Base-by-base conservation (phyloP, 768 basidiomycete genomes). In the Xerocomellus dryophilus region DNA sequence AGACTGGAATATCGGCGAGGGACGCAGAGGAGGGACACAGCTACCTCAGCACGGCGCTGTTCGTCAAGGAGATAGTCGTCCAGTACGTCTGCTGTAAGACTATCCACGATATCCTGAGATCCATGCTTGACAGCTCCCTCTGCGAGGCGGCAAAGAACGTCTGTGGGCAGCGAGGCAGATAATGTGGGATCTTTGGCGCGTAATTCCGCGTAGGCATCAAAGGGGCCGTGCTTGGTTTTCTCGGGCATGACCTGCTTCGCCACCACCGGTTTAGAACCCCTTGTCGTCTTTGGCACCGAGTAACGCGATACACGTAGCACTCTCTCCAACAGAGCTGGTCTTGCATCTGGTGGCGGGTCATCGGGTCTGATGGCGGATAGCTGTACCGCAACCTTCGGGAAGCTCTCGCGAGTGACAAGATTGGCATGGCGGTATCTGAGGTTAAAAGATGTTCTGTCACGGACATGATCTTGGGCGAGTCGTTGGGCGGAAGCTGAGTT, bases 11-110 rank as follows among this genome's bases (percentile, higher is more conserved):
- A 6, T 41, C 49, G 59, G 38, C 9, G 56, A 43, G 67, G 63
- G 17, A 66, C 50, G 48, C 60, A 62, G 27, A 71, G 63, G 31
- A 71, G 66, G 18, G 57, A 51, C 2, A 51, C 45, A 3, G 69
- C 71, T 67, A 71, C 54, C 42, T 59, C 47, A 23, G 61, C 56
- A 14, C 66, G 69, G 36, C 55, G 60, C 29, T 57, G 46, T 41
- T 51, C 54, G 12, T n/a, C 23, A 31, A 60, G 58, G 49, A 69
- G 59, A 25, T 53, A 56, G 20, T 56, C 56, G 50, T 64, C 73
- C 73, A 76, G 46, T 66, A 76, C 56, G 73, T 74, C 73, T 75
- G 72, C 66, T 50, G 72, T 43, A 62, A 74, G 68, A 74, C 61
- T 42, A 74, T 67, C 73, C 73, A 74, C 55, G 43, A 74, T 67